A percentile compares a stretch with the other conserved stretches of the same genome.
phyloP scores from a whole-genome alignment of 768 basidiomycete genomes.

The Cystobasidium ongulense region DNA sequence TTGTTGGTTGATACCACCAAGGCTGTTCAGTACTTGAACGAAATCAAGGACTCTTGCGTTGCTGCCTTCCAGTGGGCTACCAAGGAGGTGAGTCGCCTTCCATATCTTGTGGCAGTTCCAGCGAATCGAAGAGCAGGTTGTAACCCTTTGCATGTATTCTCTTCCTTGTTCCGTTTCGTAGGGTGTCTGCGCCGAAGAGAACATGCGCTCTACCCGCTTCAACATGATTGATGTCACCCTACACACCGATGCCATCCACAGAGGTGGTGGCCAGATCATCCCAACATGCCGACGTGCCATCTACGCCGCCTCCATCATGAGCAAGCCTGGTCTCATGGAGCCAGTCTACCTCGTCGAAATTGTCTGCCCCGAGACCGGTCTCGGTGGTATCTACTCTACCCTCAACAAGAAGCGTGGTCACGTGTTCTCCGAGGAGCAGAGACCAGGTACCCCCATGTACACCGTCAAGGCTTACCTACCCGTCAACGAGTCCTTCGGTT shows the following conservation, averaged over 20 bases:
- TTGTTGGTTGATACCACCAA: slow-evolving; percentile 95
- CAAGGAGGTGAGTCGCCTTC: slow-evolving; percentile 56
- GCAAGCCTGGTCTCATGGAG: slow-evolving; percentile 84
- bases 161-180: not conserved
- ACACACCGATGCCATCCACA: slow-evolving; percentile 97
- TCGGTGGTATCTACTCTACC: slow-evolving; percentile 61
- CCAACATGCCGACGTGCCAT: slow-evolving; percentile 91
- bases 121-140: not conserved
- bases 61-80: slow-evolving; percentile 99
- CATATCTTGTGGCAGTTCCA: slow-evolving; percentile 47
- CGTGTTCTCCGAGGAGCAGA: slow-evolving; percentile 95
- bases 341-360: slow-evolving; percentile 88
- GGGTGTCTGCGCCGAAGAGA: slow-evolving; percentile 67
- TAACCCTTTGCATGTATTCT: not conserved
- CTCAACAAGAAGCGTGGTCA: slow-evolving; percentile 93
- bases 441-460: slow-evolving; percentile 94
- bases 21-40: slow-evolving; percentile 83
- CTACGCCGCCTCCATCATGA: slow-evolving; percentile 90
- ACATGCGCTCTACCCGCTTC: slow-evolving; percentile 95
- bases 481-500: slow-evolving; percentile 70
- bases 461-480: slow-evolving; percentile 95
- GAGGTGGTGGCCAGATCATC: slow-evolving; percentile 96
- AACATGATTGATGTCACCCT: slow-evolving; percentile 55
- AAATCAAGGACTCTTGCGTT: slow-evolving; percentile 99
- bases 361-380: slow-evolving; percentile 92